Evolutionary conservation across 176 grass and related monocot species (phyloP), one percentile per base, ranked within the genome.

Genomic region (Avena eriantha): DNA sequence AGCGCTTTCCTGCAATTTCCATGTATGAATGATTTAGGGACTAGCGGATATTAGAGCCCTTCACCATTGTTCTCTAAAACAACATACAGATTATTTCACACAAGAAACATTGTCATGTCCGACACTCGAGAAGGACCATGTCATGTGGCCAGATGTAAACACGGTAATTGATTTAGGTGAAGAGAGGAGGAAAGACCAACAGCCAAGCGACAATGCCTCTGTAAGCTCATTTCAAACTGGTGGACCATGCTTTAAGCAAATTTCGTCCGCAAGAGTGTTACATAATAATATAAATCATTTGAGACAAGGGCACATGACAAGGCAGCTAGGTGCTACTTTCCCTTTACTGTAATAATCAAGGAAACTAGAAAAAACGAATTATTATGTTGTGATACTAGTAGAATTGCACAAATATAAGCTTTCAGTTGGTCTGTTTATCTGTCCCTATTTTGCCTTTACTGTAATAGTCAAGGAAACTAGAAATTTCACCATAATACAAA

Each of bases 1-100:
- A 74, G 88, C 71, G 56, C 90, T 91, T 88, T 95, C 96, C 93
- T 95, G 92, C 33, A 86, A 90, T 81, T 76, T 86, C 24, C 39
- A 84, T 79, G 68, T 53, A 31, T 2, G 5, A 45, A 51, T 39
- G 3, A 74, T 36, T 36, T 11, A 12, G 59, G 41, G 31, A 48
- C 1, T 13, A 17, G 7, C 2, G 78, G 9, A 45, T 26, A 82
- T 24, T 24, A 66, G 47, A 80, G 17, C 68, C 60, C 11, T 65
- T 18, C 48, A 56, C 36, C 16, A 69, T 36, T 36, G 33, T 10
- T 10, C 33, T 35, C 17, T 35, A 36, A 35, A 19, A 35, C 7
- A 69, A 0, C 7, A 61, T 36, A 79, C 12, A 74, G 34, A 84
- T 29, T 68, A 21, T 16, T 66, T 14, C 10, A n/a, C 21, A 31